Evolutionary conservation across 1,139 yeast genomes (phyloP).

Genomic region (Hanseniaspora gamundiae): DNA sequence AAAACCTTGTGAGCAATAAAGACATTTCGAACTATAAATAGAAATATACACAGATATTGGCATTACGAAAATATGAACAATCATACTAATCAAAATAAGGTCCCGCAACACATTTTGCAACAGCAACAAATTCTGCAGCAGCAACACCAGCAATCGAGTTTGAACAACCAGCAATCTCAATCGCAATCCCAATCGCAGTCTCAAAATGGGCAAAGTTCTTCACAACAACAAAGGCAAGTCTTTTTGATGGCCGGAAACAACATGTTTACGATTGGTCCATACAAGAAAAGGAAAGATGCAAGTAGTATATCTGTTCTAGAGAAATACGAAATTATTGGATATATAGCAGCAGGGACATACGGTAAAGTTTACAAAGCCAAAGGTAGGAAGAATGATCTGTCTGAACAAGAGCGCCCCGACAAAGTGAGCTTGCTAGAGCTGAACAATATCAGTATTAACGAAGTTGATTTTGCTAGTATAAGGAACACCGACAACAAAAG

Average conservation of each 20-base stretch:
- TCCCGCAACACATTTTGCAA: not conserved
- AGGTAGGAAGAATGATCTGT: slow-evolving; percentile 22
- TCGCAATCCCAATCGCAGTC: not conserved
- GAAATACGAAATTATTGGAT: slow-evolving; percentile 80
- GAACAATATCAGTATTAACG: not conserved
- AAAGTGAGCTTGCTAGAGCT: slow-evolving; percentile 6
- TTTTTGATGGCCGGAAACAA: slow-evolving; percentile 55
- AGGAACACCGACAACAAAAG: not conserved
- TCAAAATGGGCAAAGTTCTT: slow-evolving; percentile 3
- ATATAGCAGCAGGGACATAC: slow-evolving; percentile 97
- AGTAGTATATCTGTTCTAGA: slow-evolving; percentile 61
- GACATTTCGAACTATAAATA: no score
- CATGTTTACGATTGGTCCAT: slow-evolving; percentile 62
- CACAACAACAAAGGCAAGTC: slow-evolving; percentile 18
- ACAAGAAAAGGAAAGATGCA: slow-evolving; percentile 59
- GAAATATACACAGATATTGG: no score
- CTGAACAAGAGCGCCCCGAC: slow-evolving; percentile 10
- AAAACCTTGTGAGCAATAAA: no score
- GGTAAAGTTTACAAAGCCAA: slow-evolving; percentile 93
- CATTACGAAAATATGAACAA: not conserved
- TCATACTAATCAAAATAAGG: not conserved
- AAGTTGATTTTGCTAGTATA: not conserved
- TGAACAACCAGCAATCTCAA: not conserved
- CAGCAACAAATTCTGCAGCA: not conserved
- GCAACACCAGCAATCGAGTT: not conserved